Evolutionary conservation across 768 basidiomycete species (phyloP).

Genomic region (Phylloporus arenicola): DNA sequence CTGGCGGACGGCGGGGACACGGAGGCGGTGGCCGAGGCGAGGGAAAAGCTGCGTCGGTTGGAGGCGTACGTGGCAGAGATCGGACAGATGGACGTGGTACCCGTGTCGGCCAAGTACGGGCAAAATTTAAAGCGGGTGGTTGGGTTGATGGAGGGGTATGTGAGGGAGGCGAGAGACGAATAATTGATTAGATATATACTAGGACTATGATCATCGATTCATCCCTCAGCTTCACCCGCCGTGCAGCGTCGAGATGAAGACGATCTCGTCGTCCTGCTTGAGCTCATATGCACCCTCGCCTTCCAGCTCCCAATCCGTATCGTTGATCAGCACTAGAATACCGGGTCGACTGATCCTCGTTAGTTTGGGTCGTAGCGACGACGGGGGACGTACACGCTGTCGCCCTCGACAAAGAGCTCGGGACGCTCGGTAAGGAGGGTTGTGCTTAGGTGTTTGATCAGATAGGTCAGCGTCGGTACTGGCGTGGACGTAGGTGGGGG

Average conservation of each 20-base stretch:
- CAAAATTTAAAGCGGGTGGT: slow-evolving; percentile 76
- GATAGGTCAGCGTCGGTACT: slow-evolving; percentile 46
- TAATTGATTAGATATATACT: not conserved
- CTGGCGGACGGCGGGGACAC: slow-evolving; percentile 47
- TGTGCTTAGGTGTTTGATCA: slow-evolving; percentile 74
- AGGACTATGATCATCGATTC: not conserved
- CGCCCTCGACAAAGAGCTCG: slow-evolving; percentile 85
- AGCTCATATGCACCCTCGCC: slow-evolving; percentile 85
- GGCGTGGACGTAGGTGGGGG: slow-evolving; percentile 30
- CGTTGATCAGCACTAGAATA: slow-evolving; percentile 93
- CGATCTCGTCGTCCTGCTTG: slow-evolving; percentile 78
- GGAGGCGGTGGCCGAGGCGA: slow-evolving; percentile 48
- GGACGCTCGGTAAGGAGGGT: slow-evolving; percentile 77
- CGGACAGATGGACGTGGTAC: slow-evolving; percentile 60
- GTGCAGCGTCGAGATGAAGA: slow-evolving; percentile 95
- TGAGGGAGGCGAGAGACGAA: slow-evolving; percentile 41
- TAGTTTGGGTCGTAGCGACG: not conserved
- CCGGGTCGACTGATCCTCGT: slow-evolving; percentile 72
- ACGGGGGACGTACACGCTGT: slow-evolving; percentile 64
- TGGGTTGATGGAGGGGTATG: slow-evolving; percentile 59
- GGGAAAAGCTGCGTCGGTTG: slow-evolving; percentile 49
- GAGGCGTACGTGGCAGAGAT: slow-evolving; percentile 56
- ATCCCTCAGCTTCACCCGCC: slow-evolving; percentile 34
- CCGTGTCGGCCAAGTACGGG: slow-evolving; percentile 80
- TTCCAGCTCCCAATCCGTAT: slow-evolving; percentile 97